Conservation (phyloP, 208 protist species). For the Acanthamoeba culbertsoni region DNA sequence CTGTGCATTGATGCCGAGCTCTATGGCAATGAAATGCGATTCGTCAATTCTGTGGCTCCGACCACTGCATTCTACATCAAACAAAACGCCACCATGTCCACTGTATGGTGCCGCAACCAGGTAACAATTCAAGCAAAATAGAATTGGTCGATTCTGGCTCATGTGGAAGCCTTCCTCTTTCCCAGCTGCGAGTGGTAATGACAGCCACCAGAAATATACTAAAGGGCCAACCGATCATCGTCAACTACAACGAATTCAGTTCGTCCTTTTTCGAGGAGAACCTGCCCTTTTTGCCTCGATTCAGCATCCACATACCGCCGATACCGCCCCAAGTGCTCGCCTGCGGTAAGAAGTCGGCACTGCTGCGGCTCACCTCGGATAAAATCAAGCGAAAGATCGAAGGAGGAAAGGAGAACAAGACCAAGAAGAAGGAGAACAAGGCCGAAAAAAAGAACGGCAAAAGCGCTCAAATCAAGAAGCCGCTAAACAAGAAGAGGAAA, state of each 20-base stretch:
- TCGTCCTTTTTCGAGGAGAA: slow-evolving; percentile 53
- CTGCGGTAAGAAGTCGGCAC: slow-evolving; percentile 13
- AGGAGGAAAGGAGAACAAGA: too few species aligned
- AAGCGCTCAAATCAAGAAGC: too few species aligned
- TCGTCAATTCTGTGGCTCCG: slow-evolving; percentile 34
- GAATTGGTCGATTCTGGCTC: not conserved
- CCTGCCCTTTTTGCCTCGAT: slow-evolving; percentile 4
- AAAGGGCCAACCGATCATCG: slow-evolving; percentile 26
- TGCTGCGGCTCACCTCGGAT: not conserved
- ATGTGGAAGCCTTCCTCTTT: not conserved
- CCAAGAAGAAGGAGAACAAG: too few species aligned
- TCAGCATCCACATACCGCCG: not conserved
- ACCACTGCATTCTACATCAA: slow-evolving; percentile 49
- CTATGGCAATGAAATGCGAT: slow-evolving; percentile 32
- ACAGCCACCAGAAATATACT: not conserved
- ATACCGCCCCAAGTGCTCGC: not conserved
- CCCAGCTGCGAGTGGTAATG: not conserved
- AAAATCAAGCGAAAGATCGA: too few species aligned
- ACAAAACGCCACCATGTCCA: slow-evolving; percentile 27
- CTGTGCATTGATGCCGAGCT: slow-evolving; percentile 32
- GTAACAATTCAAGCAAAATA: not conserved
- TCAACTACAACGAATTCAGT: slow-evolving; percentile 42
- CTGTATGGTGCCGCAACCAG: not conserved
- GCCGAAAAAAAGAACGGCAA: too few species aligned
- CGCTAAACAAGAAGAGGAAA: too few species aligned